These are phyloP conservation scores for Cladorrhinum sp. DNA, from an alignment of 2,329 filamentous ascomycete species.

Conservation along the genomic window DNA sequence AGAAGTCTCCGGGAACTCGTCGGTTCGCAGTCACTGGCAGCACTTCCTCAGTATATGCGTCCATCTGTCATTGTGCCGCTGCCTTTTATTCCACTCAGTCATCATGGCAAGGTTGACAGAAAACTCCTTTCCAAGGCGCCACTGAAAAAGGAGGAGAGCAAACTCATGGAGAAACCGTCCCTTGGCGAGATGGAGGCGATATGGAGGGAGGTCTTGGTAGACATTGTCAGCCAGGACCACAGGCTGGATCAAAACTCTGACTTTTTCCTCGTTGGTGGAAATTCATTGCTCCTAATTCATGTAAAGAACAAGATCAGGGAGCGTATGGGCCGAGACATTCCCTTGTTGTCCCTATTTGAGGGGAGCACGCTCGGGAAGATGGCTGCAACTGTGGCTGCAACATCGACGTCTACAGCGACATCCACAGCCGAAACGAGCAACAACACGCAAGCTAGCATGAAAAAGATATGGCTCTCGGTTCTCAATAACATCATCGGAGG, in stretches of 20 bases:
- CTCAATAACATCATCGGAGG: slow-evolving; percentile 24
- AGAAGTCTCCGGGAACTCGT: not conserved
- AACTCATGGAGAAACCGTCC: not conserved
- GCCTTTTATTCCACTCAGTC: slow-evolving; percentile 31
- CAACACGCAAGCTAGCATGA: slow-evolving; percentile 2
- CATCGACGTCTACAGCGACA: not conserved
- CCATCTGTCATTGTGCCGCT: slow-evolving; percentile 32
- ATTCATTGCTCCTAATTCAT: slow-evolving; percentile 38
- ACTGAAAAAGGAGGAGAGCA: no score
- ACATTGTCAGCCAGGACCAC: slow-evolving; percentile 18
- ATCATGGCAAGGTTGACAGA: slow-evolving; percentile 35
- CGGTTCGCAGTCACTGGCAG: not conserved
- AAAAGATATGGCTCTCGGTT: slow-evolving; percentile 20
- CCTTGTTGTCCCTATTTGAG: slow-evolving; percentile 37
- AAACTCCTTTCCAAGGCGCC: slow-evolving; percentile 23
- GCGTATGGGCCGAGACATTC: slow-evolving; percentile 31
- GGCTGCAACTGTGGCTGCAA: not conserved
- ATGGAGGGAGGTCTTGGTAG: slow-evolving; percentile 27
- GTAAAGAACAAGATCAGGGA: slow-evolving; percentile 37
- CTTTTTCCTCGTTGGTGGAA: slow-evolving; percentile 43
- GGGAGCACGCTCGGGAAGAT: slow-evolving; percentile 34
- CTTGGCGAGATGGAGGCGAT: slow-evolving; percentile 8
- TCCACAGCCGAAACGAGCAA: not conserved
- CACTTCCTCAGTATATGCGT: slow-evolving; percentile 36
- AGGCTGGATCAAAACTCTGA: slow-evolving; percentile 28